Evolutionary conservation across 495 filamentous ascomycete genomes (phyloP).

Genomic region (Xylaria scruposa): DNA sequence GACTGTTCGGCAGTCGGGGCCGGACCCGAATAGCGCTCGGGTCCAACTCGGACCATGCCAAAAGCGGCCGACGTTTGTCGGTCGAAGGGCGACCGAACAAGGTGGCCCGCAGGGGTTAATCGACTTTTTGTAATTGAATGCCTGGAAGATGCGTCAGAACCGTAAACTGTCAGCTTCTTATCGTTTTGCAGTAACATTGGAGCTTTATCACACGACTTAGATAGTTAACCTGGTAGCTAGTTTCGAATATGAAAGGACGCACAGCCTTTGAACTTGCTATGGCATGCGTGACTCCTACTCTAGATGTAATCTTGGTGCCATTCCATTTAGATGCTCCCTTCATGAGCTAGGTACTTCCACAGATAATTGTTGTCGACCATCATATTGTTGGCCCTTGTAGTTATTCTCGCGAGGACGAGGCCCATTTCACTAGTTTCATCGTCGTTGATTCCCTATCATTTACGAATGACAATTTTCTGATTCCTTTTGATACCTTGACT

Average conservation of each 20-base stretch:
- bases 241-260: constrained; percentile 8
- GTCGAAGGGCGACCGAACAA: background rate
- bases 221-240: background rate
- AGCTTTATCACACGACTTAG: constrained; percentile 6
- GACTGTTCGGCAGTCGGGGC: constrained; percentile 20
- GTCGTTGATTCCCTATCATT: background rate
- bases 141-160: constrained; percentile 9
- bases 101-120: background rate
- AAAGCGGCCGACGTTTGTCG: constrained; percentile 10
- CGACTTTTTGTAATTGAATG: background rate
- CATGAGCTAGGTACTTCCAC: background rate
- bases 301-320: constrained; percentile 13
- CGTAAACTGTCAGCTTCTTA: constrained; percentile 21
- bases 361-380: background rate
- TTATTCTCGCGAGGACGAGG: background rate
- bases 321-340: background rate
- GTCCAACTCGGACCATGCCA: background rate
- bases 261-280: background rate
- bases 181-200: constrained; percentile 13
- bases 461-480: background rate
- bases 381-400: background rate
- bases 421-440: background rate
- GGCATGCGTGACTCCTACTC: background rate
- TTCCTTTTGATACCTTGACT: background rate
- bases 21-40: constrained; percentile 19